Evolutionary conservation across 2,329 filamentous ascomycete genomes (phyloP).

Genomic region (Ceratocystis diversiconidia): DNA sequence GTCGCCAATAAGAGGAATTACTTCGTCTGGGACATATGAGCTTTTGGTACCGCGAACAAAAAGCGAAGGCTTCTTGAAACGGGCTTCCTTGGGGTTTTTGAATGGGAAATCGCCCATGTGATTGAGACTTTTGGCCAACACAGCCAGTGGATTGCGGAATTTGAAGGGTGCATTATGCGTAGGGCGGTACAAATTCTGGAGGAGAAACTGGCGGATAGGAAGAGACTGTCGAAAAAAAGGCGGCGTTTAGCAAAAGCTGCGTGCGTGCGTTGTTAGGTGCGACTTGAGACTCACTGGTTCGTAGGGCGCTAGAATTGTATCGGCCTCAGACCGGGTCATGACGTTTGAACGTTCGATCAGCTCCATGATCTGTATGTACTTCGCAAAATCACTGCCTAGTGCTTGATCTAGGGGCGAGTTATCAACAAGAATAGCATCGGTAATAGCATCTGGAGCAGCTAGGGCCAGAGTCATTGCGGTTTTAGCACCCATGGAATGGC

Average conservation of each 20-base stretch:
- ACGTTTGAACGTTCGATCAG: constrained; percentile 57
- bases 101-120: constrained; percentile 83
- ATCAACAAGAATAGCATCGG: constrained; percentile 69
- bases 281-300: constrained; percentile 41
- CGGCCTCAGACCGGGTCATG: constrained; percentile 60
- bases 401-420: constrained; percentile 78
- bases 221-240: constrained; percentile 36
- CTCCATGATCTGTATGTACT: constrained; percentile 75
- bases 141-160: constrained; percentile 67
- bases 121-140: constrained; percentile 52
- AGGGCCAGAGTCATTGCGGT: constrained; percentile 79
- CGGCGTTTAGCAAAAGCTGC: background rate
- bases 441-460: constrained; percentile 49
- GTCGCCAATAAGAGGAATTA: constrained; percentile 60
- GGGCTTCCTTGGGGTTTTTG: constrained; percentile 49
- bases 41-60: constrained; percentile 68
- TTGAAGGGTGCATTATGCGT: constrained; percentile 39
- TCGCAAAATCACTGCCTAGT: constrained; percentile 58
- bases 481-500: constrained; percentile 96
- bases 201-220: constrained; percentile 74
- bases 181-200: constrained; percentile 64
- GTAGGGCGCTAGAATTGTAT: constrained; percentile 60
- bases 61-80: constrained; percentile 64
- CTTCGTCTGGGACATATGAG: constrained; percentile 68
- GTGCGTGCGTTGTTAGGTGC: background rate